phyloP scores from a whole-genome alignment of 768 basidiomycete genomes.

The Porphyrellus cyaneotinctus region DNA sequence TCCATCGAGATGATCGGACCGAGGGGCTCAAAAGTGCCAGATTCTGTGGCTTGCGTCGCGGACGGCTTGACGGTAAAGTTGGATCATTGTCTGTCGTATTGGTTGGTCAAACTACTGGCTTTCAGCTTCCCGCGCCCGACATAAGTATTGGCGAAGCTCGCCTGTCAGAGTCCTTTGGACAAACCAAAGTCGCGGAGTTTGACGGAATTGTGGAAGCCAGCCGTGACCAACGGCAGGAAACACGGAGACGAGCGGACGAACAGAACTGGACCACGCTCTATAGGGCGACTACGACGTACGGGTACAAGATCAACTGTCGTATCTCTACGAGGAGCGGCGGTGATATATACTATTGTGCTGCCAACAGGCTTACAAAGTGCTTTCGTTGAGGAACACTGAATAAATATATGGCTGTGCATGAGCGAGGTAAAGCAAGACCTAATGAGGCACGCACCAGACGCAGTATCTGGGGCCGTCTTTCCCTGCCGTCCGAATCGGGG shows the following conservation, averaged over 20 bases:
- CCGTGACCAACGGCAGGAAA: too few species aligned
- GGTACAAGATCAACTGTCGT: too few species aligned
- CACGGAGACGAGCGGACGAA: too few species aligned
- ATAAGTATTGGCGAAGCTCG: constrained; percentile 92
- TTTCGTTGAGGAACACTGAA: constrained; percentile 55
- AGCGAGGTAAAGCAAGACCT: background rate
- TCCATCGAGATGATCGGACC: background rate
- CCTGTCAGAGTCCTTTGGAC: constrained; percentile 84
- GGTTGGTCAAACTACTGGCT: background rate
- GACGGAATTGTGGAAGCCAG: too few species aligned
- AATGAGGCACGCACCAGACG: constrained; percentile 60
- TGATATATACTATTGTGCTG: too few species aligned
- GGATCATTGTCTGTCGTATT: background rate
- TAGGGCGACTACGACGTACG: too few species aligned
- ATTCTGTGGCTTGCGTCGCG: background rate
- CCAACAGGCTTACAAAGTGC: too few species aligned
- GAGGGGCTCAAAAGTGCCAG: background rate
- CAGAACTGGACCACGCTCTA: too few species aligned
- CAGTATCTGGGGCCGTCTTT: constrained; percentile 57
- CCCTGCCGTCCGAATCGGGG: constrained; percentile 39
- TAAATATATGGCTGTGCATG: background rate
- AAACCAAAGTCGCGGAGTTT: constrained; percentile 98
- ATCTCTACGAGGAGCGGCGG: too few species aligned
- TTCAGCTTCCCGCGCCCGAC: constrained; percentile 51
- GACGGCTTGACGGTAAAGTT: background rate